Percentiles rank a stretch among this genome's conserved stretches.
These are phyloP conservation scores for Saksenaea vasiformis DNA, from an alignment of 371 early-diverging fungal genomes.

Conservation along the genomic window DNA sequence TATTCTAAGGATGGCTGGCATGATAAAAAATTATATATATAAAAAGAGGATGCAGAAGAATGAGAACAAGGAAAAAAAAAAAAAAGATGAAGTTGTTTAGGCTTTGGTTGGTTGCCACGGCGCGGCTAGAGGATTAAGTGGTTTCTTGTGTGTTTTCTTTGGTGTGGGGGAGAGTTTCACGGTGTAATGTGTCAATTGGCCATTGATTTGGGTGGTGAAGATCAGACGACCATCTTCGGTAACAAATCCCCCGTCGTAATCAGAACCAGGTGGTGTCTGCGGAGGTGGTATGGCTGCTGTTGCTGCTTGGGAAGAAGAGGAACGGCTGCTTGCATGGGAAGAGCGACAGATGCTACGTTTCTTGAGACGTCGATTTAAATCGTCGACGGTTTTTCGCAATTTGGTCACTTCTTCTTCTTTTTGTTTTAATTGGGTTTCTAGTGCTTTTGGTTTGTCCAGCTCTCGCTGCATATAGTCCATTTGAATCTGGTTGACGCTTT, in stretches of 20 bases:
- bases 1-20: neutral
- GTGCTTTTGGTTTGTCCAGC: slow-evolving; percentile 3
- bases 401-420: neutral
- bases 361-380: neutral
- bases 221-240: slow-evolving; percentile 39
- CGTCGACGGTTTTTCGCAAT: neutral
- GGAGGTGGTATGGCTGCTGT: neutral
- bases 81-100: neutral
- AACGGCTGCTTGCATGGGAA: neutral
- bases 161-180: slow-evolving; percentile 32
- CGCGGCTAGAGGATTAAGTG: neutral
- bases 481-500: slow-evolving; percentile 30
- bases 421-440: neutral
- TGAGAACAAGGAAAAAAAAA: neutral
- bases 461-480: slow-evolving; percentile 30
- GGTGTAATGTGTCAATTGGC: slow-evolving; percentile 34
- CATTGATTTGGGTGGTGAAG: slow-evolving; percentile 45
- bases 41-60: neutral
- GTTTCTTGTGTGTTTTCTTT: neutral
- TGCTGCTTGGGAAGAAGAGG: neutral
- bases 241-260: slow-evolving; percentile 9
- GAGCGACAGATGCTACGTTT: neutral
- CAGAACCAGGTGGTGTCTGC: neutral
- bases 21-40: neutral
- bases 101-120: neutral